These are phyloP conservation scores for Dalbergia cochinchinensis DNA, from an alignment of 306 rosid species.

Conservation along the genomic window DNA sequence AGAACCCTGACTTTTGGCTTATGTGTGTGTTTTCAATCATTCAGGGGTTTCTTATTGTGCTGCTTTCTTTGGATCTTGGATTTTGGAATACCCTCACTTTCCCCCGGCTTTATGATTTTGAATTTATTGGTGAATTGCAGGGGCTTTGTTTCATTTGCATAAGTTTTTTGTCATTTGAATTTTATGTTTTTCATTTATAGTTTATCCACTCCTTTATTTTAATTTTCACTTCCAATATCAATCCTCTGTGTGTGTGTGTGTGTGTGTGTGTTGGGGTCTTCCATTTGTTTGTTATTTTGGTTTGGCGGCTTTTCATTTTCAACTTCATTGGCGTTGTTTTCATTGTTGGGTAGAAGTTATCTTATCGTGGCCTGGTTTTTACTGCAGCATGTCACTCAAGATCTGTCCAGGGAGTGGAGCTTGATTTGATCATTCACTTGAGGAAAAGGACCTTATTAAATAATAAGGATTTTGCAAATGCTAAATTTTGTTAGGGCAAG, in stretches of 20 bases:
- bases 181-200: conserved; percentile 17
- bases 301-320: conserved; percentile 9
- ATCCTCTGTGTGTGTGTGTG: neutral
- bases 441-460: conserved; percentile 44
- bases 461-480: conserved; percentile 59
- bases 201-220: neutral
- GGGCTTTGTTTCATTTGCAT: conserved; percentile 18
- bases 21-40: conserved; percentile 3
- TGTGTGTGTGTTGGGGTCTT: conserved; percentile 1
- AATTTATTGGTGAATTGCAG: conserved; percentile 32
- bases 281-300: conserved; percentile 10
- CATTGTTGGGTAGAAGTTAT: conserved; percentile 10
- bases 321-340: conserved; percentile 22
- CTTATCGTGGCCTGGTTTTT: conserved; percentile 44
- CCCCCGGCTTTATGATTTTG: conserved; percentile 21
- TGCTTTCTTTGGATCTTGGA: conserved; percentile 57
- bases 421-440: conserved; percentile 52
- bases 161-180: conserved; percentile 25
- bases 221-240: conserved; percentile 1
- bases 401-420: conserved; percentile 44
- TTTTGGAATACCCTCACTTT: conserved; percentile 36
- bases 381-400: conserved; percentile 54
- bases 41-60: conserved; percentile 41
- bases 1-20: conserved; percentile 7
- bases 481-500: conserved; percentile 74